A percentile compares a stretch with the other conserved stretches of the same genome.
phyloP scores from a whole-genome alignment of 1,284 basidiomycete species.

The Boletus calvinii region DNA sequence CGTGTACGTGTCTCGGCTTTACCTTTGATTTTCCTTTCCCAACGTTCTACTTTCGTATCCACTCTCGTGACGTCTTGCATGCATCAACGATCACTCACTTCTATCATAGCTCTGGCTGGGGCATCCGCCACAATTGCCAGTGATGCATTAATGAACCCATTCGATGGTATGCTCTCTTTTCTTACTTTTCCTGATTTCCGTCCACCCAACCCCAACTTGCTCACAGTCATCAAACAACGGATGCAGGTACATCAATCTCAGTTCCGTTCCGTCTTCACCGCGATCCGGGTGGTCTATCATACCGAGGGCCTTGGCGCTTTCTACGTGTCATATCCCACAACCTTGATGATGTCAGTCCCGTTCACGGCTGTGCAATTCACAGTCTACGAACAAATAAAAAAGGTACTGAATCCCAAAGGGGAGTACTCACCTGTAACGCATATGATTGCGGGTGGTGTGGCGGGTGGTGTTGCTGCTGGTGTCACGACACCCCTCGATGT shows the following conservation, averaged over 20 bases:
- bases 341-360: slow-evolving; percentile 94
- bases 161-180: slow-evolving; percentile 75
- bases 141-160: slow-evolving; percentile 99
- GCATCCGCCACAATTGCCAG: slow-evolving; percentile 93
- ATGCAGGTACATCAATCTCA: slow-evolving; percentile 97
- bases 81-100: slow-evolving; percentile 14
- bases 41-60: background rate
- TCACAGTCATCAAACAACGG: slow-evolving; percentile 94
- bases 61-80: background rate
- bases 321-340: slow-evolving; percentile 98
- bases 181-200: slow-evolving; percentile 2
- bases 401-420: slow-evolving; percentile 81
- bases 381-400: slow-evolving; percentile 94
- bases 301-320: slow-evolving; percentile 90
- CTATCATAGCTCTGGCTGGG: slow-evolving; percentile 76
- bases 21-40: background rate
- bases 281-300: slow-evolving; percentile 81
- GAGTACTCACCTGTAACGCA: slow-evolving; percentile 92
- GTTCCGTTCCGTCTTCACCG: slow-evolving; percentile 81
- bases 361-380: slow-evolving; percentile 99
- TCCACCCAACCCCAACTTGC: slow-evolving; percentile 17
- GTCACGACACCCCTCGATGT: slow-evolving; percentile 98
- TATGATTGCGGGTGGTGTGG: slow-evolving; percentile 87
- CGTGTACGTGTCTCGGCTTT: slow-evolving; percentile 51
- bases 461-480: slow-evolving; percentile 93